Conservation (phyloP, 2,329 filamentous ascomycete species). For the Plectosphaerella plurivora region DNA sequence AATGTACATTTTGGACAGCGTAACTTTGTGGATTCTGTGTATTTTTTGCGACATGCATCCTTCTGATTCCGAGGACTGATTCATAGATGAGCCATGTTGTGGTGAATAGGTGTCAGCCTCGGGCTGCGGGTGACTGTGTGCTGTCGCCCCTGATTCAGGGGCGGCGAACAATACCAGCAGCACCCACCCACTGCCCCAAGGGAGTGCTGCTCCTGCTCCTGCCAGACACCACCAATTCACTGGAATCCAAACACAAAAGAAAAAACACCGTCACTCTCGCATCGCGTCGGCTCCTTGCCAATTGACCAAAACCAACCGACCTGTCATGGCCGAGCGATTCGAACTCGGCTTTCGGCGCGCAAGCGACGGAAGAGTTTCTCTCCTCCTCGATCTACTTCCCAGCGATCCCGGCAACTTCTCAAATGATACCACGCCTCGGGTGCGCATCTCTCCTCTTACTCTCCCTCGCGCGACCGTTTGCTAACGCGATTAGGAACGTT, state of each 20-base stretch:
- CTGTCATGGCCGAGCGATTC: not conserved
- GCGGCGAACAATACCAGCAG: too few relatives aligned
- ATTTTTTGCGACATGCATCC: not conserved
- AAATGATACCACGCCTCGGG: not conserved
- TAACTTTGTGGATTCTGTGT: not conserved
- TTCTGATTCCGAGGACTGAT: not conserved
- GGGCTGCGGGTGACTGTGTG: not conserved
- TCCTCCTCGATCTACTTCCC: not conserved
- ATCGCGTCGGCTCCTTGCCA: too few relatives aligned
- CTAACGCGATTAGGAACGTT: not conserved
- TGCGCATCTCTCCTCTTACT: not conserved
- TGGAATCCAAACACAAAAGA: too few relatives aligned
- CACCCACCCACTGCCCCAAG: too few relatives aligned
- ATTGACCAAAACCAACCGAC: not conserved
- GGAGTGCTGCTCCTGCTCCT: too few relatives aligned
- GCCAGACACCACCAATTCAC: too few relatives aligned
- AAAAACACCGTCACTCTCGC: too few relatives aligned
- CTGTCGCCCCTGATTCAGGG: not conserved
- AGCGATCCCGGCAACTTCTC: not conserved
- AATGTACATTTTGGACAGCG: not conserved
- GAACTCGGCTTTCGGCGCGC: not conserved
- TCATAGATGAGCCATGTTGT: not conserved
- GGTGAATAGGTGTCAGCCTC: not conserved
- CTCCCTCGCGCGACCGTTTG: not conserved
- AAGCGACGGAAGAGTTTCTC: not conserved